Base-by-base conservation (phyloP, 768 basidiomycete species). In the Rhizopogon rudus region DNA sequence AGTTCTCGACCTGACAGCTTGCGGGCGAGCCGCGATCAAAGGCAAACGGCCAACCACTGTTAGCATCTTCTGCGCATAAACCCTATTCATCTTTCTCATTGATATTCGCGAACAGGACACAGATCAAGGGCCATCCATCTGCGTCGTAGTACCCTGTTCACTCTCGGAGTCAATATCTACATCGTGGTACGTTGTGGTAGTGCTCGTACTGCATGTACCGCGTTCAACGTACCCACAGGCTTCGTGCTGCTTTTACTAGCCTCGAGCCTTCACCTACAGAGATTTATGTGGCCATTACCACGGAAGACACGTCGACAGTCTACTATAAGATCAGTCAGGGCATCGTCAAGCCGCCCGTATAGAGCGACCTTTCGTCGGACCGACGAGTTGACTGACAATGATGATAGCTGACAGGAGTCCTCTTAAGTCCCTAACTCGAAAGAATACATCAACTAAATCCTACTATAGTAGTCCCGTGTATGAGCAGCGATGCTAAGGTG, bases 321-420 rank as follows among this genome's bases (percentile, higher is more conserved):
- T 92, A 92, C 68, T 92, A 92, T 71, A 89, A 88, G 63, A 76
- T 92, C 56, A 86, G 84, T 64, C 76, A 78, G 49, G 90, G 88
- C 53, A 87, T 92, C 33, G 82, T 84, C 57, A 91, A 91, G 62
- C 89, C 87, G 25, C 74, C 79, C 10, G 71, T 87, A 44, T 88
- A 61, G 71, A 40, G 20, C 3, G 20, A 9, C 8, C 33, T 49
- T 9, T 35, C 33, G 14, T 22, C 20, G 25, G 25, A 5, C 4
- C 25, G 25, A 25, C 25, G 25, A 25, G 8, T 13, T 33, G 25
- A 25, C 25, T 4, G 25, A 25, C n/a, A n/a, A 31, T 9, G n/a
- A 31, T 16, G 14, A 35, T 33, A 22, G 8, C 22, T 20, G 5
- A 5, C 10, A 35, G 33, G 17, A 35, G 46, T 49, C 20, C 29